phyloP scores from a whole-genome alignment of 208 protist genomes.

The Acanthamoeba divionensis region DNA sequence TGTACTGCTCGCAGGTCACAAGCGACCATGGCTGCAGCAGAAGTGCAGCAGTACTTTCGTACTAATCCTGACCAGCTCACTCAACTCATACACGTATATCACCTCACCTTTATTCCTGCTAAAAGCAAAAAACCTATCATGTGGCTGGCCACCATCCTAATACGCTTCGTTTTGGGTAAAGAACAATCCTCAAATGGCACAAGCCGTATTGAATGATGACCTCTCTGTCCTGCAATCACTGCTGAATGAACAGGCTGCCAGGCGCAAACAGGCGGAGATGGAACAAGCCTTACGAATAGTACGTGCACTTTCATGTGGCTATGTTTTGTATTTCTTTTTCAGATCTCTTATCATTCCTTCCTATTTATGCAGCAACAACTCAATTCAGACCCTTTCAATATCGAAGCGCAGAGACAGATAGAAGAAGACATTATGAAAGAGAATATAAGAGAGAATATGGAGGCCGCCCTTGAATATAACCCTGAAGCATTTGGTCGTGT shows the following conservation, averaged over 20 bases:
- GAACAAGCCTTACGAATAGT: conserved; percentile 15
- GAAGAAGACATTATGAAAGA: conserved; percentile 84
- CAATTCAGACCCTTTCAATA: conserved; percentile 73
- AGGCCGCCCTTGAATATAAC: conserved; percentile 88
- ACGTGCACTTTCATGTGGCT: background rate
- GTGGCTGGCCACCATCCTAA: no score
- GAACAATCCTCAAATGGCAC: conserved; percentile 62
- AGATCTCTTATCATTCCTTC: background rate
- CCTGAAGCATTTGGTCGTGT: conserved; percentile 90
- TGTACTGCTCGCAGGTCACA: background rate
- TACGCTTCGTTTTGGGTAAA: background rate
- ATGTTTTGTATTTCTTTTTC: background rate
- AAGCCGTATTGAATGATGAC: conserved; percentile 63
- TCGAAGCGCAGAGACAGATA: conserved; percentile 80
- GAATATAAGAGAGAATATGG: conserved; percentile 89
- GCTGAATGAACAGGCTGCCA: background rate
- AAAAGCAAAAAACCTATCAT: background rate
- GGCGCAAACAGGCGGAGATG: background rate
- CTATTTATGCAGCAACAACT: conserved; percentile 24
- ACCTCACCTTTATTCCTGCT: background rate
- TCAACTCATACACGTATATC: conserved; percentile 37
- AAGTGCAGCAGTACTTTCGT: conserved; percentile 54
- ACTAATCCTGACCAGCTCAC: conserved; percentile 17
- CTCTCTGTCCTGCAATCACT: background rate
- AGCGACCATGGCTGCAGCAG: background rate